These are phyloP conservation scores for Yamadazyma aaseri DNA, from an alignment of 1,139 yeast genomes.

Conservation along the genomic window DNA sequence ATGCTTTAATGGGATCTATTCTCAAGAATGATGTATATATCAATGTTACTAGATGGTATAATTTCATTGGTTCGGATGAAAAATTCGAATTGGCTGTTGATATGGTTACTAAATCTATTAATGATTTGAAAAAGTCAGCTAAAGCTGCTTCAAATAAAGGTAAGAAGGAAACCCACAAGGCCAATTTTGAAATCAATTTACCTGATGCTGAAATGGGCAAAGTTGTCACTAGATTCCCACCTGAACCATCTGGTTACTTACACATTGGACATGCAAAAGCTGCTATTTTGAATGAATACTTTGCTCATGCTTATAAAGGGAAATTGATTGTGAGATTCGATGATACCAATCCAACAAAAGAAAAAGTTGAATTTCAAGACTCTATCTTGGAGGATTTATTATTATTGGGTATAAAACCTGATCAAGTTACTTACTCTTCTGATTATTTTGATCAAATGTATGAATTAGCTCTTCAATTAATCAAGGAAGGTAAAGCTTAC, in stretches of 20 bases:
- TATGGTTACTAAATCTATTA: slow-evolving; percentile 60
- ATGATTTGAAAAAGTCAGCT: slow-evolving; percentile 71
- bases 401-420: slow-evolving; percentile 89
- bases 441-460: slow-evolving; percentile 91
- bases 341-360: slow-evolving; percentile 96
- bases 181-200: slow-evolving; percentile 89
- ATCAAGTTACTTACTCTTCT: slow-evolving; percentile 80
- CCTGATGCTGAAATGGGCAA: slow-evolving; percentile 88
- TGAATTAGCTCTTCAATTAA: slow-evolving; percentile 76
- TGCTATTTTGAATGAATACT: slow-evolving; percentile 90
- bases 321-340: slow-evolving; percentile 93
- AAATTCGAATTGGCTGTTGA: slow-evolving; percentile 72
- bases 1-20: slow-evolving; percentile 88
- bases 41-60: slow-evolving; percentile 94
- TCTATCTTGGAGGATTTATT: slow-evolving; percentile 88
- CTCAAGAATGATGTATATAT: slow-evolving; percentile 80
- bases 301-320: slow-evolving; percentile 92
- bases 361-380: slow-evolving; percentile 88
- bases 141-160: slow-evolving; percentile 44
- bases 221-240: slow-evolving; percentile 97
- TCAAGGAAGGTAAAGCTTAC: slow-evolving; percentile 93
- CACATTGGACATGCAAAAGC: slow-evolving; percentile 97
- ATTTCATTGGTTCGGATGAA: slow-evolving; percentile 60
- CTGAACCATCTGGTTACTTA: slow-evolving; percentile 87
- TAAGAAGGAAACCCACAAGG: slow-evolving; percentile 79